Base-by-base conservation (phyloP, 345 rosid species). In the Excoecaria cochinchinensis region DNA sequence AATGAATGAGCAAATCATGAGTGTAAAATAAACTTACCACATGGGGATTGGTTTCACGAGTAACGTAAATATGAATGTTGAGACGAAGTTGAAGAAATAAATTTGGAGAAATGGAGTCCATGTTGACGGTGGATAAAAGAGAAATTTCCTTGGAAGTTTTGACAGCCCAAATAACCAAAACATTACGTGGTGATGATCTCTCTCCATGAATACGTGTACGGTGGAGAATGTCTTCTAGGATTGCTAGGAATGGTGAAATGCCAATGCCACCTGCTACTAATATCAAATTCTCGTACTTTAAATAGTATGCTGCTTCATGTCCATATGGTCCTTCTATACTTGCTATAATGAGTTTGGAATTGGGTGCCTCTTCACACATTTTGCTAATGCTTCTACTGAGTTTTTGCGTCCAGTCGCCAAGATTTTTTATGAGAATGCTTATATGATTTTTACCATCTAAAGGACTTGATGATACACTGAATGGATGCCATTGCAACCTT, bases 401-500 rank as follows among this genome's bases (percentile, higher is more conserved):
- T 77, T 85, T 89, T 10, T 75, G 81, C 0, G 98, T 90, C 96
- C 98, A 92, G 67, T 75, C 85, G 55, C 96, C 94, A 52, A 87
- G 83, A 62, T 86, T 96, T 82, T 92, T 94, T 47, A 92, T 85
- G 48, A 94, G 96, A 78, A 92, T 73, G 10, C 94, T 73, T 7
- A 92, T 56, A 76, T 85, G 93, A 64, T 84, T 77, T 40, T 87
- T 78, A 14, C 97, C 92, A 72, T 87, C 94, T 44, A 88, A 78
- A 75, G 96, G 96, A 76, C 98, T 92, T 15, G 97, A 92, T 50
- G 98, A 90, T 67, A 94, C 92, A 69, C 98, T 92, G 75, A 94
- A 94, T 64, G 96, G 97, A 85, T 94, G 97, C 97, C 98, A 94
- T 63, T 94, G 97, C 74, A 92, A 82, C 98, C 94, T 89, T 22